phyloP scores from a whole-genome alignment of 2,329 filamentous ascomycete genomes.

The Aspergillus brunneoviolaceus region DNA sequence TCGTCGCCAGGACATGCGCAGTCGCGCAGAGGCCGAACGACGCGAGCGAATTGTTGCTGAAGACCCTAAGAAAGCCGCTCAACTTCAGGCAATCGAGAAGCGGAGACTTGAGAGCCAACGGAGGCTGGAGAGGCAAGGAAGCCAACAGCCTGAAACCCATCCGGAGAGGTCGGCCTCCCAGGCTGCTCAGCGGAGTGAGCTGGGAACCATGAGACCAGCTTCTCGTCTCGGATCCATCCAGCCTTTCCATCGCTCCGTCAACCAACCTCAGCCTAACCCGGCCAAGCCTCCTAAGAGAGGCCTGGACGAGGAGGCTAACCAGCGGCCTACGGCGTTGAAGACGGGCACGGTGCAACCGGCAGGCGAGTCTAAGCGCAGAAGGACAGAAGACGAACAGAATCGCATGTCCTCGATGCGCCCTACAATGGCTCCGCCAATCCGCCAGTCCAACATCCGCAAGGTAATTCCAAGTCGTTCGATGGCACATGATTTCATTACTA shows the following conservation, averaged over 20 bases:
- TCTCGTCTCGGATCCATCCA: constrained; percentile 49
- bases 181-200: constrained; percentile 46
- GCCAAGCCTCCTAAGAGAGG: constrained; percentile 75
- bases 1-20: constrained; percentile 62
- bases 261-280: constrained; percentile 62
- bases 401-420: constrained; percentile 57
- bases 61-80: constrained; percentile 66
- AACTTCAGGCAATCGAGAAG: constrained; percentile 60
- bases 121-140: constrained; percentile 47
- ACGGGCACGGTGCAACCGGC: constrained; percentile 59
- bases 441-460: constrained; percentile 73
- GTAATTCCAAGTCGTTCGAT: not conserved
- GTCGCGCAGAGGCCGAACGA: constrained; percentile 57
- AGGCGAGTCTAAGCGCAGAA: constrained; percentile 74
- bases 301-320: constrained; percentile 61
- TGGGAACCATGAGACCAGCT: constrained; percentile 52
- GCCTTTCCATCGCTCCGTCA: constrained; percentile 61
- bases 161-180: constrained; percentile 32
- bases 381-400: constrained; percentile 71
- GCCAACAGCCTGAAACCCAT: constrained; percentile 39
- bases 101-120: constrained; percentile 49
- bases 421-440: constrained; percentile 79
- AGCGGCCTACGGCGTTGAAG: constrained; percentile 41
- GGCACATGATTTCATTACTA: not conserved
- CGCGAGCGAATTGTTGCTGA: constrained; percentile 50